Percentiles rank a stretch among this genome's conserved stretches.
Conservation (phyloP, 2,329 filamentous ascomycete species). For the Alternaria rosae region DNA sequence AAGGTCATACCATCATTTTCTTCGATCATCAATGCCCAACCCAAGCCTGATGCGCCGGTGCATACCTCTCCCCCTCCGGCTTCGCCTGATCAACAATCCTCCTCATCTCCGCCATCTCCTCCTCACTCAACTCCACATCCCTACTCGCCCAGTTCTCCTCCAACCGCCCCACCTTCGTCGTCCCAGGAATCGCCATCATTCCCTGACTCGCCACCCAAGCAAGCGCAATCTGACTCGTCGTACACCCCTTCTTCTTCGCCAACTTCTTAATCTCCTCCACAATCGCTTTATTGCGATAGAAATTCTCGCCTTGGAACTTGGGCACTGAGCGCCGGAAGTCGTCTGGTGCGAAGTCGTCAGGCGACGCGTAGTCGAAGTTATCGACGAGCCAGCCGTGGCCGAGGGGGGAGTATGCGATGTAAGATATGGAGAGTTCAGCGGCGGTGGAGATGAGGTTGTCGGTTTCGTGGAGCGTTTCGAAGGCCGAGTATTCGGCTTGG, state of each 20-base stretch:
- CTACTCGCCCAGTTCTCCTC: conserved; percentile 32
- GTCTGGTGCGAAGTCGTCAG: conserved; percentile 53
- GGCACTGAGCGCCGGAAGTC: conserved; percentile 49
- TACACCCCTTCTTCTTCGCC: conserved; percentile 57
- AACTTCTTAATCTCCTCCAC: conserved; percentile 37
- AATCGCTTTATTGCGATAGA: conserved; percentile 40
- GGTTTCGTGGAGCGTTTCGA: conserved; percentile 54
- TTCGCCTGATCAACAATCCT: conserved; percentile 49
- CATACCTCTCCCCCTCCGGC: conserved; percentile 47
- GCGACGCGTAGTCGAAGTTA: conserved; percentile 33
- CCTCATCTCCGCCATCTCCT: conserved; percentile 32
- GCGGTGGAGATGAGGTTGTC: conserved; percentile 44
- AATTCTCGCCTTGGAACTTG: conserved; percentile 51
- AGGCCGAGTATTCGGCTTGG: conserved; percentile 61
- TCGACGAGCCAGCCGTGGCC: conserved; percentile 39
- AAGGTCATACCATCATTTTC: accelerated
- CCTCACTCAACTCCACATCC: conserved; percentile 28
- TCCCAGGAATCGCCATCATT: conserved; percentile 64
- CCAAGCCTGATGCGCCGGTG: conserved; percentile 14
- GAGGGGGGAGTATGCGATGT: conserved; percentile 46
- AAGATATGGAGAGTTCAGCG: conserved; percentile 49
- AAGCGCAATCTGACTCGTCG: conserved; percentile 63
- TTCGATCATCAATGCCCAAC: conserved; percentile 17
- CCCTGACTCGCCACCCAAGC: conserved; percentile 45
- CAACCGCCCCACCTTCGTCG: conserved; percentile 28